These are phyloP conservation scores for Sugiyamaella lignohabitans DNA, from an alignment of 805 yeast species.

Conservation along the genomic window DNA sequence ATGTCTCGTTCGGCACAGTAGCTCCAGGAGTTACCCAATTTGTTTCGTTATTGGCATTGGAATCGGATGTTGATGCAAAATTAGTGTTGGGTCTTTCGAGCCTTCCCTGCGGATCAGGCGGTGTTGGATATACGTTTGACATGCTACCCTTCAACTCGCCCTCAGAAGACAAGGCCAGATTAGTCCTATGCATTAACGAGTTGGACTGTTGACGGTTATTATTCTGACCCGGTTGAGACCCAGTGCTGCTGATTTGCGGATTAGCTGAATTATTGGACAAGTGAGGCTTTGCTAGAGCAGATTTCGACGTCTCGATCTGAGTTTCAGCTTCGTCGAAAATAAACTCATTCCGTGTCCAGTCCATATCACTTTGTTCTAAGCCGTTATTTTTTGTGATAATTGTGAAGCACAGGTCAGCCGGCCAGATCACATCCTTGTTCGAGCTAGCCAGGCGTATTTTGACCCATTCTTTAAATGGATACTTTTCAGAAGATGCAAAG, in stretches of 20 bases:
- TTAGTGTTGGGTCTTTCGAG: background rate
- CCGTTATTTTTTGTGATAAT: constrained; percentile 5
- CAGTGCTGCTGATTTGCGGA: background rate
- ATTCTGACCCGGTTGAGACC: background rate
- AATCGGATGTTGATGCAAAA: background rate
- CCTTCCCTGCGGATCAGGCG: constrained; percentile 29
- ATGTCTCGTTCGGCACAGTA: constrained; percentile 14
- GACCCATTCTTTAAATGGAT: constrained; percentile 10
- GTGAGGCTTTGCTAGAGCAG: constrained; percentile 1
- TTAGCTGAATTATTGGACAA: background rate
- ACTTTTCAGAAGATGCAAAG: constrained; percentile 1
- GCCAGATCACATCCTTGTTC: constrained; percentile 21
- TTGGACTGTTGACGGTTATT: too few species aligned
- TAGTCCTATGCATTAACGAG: too few species aligned
- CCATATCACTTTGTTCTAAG: constrained; percentile 12
- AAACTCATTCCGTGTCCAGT: constrained; percentile 20
- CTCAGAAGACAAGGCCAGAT: background rate
- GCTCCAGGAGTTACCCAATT: constrained; percentile 21
- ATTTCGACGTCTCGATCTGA: constrained; percentile 10
- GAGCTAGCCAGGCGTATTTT: constrained; percentile 10
- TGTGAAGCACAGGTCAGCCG: constrained; percentile 23
- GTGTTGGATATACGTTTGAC: constrained; percentile 30
- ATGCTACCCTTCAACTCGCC: constrained; percentile 1
- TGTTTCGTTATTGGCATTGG: constrained; percentile 10
- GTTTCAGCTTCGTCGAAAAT: constrained; percentile 20